Evolutionary conservation across 2,329 filamentous ascomycete genomes (phyloP).

Genomic region (Sporothrix luriei): DNA sequence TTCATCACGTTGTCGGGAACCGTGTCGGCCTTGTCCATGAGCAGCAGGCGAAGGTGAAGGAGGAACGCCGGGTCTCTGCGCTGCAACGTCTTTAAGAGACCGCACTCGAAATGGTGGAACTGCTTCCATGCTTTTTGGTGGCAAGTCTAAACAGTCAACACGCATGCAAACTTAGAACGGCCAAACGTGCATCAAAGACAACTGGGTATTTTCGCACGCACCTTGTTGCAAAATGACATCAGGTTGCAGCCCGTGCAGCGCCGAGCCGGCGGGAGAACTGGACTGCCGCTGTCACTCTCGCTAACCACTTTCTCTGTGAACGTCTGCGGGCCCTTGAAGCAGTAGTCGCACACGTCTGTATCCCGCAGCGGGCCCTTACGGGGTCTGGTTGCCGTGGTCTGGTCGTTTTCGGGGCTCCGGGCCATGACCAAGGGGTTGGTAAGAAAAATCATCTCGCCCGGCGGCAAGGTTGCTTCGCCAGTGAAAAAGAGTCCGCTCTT

Average conservation of each 20-base stretch:
- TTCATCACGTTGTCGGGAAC: constrained; percentile 33
- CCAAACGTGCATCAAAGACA: no score
- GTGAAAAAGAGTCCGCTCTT: constrained; percentile 26
- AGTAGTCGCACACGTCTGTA: constrained; percentile 39
- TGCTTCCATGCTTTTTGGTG: constrained; percentile 40
- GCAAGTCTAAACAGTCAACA: constrained; percentile 37
- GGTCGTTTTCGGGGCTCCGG: constrained; percentile 1
- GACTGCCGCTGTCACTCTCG: constrained; percentile 29
- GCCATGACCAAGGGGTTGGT: constrained; percentile 27
- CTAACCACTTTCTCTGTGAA: constrained; percentile 29
- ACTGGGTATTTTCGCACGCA: constrained; percentile 7
- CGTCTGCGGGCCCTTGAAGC: constrained; percentile 36
- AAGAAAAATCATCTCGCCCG: constrained; percentile 29
- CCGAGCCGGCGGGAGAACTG: neutral
- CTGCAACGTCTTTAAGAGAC: constrained; percentile 34
- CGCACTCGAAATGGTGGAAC: constrained; percentile 43
- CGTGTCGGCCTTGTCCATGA: constrained; percentile 37
- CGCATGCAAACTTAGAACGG: no score
- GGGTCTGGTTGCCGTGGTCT: neutral
- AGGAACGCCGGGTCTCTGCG: constrained; percentile 30
- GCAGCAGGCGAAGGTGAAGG: constrained; percentile 39
- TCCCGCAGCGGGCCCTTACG: constrained; percentile 13
- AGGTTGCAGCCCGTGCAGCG: constrained; percentile 39
- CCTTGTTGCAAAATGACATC: constrained; percentile 41
- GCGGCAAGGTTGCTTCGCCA: neutral